Base-by-base conservation (phyloP, 805 yeast species). In the Ogataea wickerhamii region DNA sequence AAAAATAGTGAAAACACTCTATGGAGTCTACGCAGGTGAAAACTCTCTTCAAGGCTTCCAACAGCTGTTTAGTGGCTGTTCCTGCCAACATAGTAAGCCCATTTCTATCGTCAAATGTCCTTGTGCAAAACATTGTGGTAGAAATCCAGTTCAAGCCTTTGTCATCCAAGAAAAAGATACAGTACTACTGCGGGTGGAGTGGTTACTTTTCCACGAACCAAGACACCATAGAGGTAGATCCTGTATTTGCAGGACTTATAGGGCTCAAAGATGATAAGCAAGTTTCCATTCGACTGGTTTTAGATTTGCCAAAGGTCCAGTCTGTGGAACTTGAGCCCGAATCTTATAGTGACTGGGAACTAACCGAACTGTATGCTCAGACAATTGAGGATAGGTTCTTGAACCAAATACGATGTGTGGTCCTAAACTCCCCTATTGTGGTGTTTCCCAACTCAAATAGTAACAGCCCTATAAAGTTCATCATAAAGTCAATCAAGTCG, bases 331-430 rank as follows among this genome's bases (percentile, higher is more conserved):
- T 91, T 30, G 96, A 86, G 52, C 98, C 98, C 0, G 61, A 74
- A 14, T 71, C 86, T 0, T 60, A 80, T 2, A 71, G 82, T 4
- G 98, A 91, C 55, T 91, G 97, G 97, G 97, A 89, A 48, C 65
- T 86, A 19, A 84, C 88, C 2, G 96, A 89, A 54, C 60, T 83
- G 2, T 85, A 91, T 58, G 91, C 95, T 2, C 78, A 73, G 20
- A 74, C 71, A 28, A 71, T 91, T 18, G 97, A 91, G 55, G 76
- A 78, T 32, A 75, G 76, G 45, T 70, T 89, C 49, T 64, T 91
- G 24, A 76, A 80, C 38, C 97, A 91, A 56, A 79, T 94, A 1
- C 68, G 97, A 41, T 82, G 89, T 34, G 83, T 88, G 1, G 66
- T 78, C 0, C 34, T 71, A 14, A 66, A 70, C 32, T 88, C 81